These are phyloP conservation scores for Chaetoscypha palmicola DNA, from an alignment of 2,329 filamentous ascomycete genomes.

Conservation along the genomic window DNA sequence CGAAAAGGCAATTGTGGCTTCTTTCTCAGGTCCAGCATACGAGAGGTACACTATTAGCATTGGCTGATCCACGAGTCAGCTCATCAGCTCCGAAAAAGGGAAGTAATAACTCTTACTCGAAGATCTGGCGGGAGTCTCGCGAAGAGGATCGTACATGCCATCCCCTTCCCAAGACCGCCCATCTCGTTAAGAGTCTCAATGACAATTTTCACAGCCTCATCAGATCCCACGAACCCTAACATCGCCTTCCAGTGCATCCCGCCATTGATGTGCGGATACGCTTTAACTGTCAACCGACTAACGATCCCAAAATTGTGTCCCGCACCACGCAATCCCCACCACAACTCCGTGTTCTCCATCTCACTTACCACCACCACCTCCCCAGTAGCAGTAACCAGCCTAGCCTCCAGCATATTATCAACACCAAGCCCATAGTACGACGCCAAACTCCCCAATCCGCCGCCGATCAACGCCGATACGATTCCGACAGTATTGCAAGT, in stretches of 20 bases:
- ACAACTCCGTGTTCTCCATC: neutral
- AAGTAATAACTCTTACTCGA: neutral
- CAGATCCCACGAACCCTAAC: constrained; percentile 1
- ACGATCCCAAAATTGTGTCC: neutral
- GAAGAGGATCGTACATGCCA: constrained; percentile 1
- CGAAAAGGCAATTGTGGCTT: constrained; percentile 1
- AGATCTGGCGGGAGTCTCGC: constrained; percentile 3
- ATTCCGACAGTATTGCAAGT: neutral
- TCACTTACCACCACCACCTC: neutral
- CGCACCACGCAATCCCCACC: neutral
- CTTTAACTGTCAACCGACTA: neutral
- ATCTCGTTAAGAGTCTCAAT: neutral
- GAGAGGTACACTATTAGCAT: neutral
- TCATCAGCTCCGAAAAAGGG: neutral
- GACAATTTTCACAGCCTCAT: neutral
- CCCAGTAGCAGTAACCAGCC: neutral
- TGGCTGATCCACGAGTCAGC: neutral
- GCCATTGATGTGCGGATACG: constrained; percentile 1
- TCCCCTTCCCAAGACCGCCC: constrained; percentile 4
- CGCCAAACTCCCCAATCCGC: neutral
- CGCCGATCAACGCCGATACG: neutral
- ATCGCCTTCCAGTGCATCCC: constrained; percentile 5
- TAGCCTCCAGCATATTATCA: neutral
- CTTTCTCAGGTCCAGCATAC: neutral
- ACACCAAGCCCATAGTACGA: neutral